These are phyloP conservation scores for Tricholoma furcatifolium DNA, from an alignment of 768 basidiomycete genomes.

Conservation along the genomic window DNA sequence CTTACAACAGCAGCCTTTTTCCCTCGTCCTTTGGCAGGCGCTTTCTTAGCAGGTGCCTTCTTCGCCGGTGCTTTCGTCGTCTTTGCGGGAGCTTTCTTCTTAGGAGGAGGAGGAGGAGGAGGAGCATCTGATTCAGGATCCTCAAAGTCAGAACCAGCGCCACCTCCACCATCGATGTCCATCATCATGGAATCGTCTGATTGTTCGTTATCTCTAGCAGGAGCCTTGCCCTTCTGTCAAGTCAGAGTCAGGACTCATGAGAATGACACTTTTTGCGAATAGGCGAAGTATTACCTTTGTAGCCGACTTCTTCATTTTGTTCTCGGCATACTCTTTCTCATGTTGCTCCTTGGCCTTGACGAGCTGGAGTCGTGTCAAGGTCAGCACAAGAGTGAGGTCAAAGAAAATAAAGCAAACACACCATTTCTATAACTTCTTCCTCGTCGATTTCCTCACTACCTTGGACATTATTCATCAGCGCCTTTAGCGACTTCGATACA, in stretches of 20 bases:
- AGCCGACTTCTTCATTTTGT: constrained; percentile 38
- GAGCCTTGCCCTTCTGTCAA: constrained; percentile 47
- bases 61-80: constrained; percentile 32
- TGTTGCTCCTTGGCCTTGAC: constrained; percentile 69
- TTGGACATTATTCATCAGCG: constrained; percentile 66
- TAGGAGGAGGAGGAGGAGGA: constrained; percentile 36
- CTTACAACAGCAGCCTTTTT: constrained; percentile 48
- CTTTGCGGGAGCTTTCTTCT: constrained; percentile 42
- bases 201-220: constrained; percentile 43
- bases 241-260: not conserved
- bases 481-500: constrained; percentile 56
- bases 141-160: constrained; percentile 52
- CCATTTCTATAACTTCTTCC: constrained; percentile 72
- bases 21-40: constrained; percentile 47
- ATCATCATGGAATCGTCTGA: constrained; percentile 81
- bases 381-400: not conserved
- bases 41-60: constrained; percentile 41
- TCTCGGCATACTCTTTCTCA: constrained; percentile 60
- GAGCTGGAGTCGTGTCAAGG: constrained; percentile 40
- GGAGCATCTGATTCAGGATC: constrained; percentile 47
- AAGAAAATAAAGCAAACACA: constrained; percentile 26
- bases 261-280: not conserved
- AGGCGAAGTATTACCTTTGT: constrained; percentile 36
- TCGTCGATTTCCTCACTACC: constrained; percentile 69
- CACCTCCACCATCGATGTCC: constrained; percentile 54